Evolutionary conservation across 2,329 filamentous ascomycete genomes (phyloP).

Genomic region (Leptodontidium sp.): DNA sequence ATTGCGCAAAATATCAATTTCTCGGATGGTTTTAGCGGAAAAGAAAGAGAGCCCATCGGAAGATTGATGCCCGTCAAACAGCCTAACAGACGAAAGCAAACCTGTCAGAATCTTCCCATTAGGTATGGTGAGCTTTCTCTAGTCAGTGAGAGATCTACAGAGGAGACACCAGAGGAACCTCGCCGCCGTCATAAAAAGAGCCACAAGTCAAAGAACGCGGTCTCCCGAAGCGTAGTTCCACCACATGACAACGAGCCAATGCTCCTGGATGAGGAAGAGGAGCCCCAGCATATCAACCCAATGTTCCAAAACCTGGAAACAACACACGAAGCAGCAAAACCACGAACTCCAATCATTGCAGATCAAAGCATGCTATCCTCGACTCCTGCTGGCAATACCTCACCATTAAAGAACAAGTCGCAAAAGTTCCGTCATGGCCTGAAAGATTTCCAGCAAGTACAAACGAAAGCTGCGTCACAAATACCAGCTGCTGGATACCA

Average conservation of each 20-base stretch:
- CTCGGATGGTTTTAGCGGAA: slow-evolving; percentile 43
- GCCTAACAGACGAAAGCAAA: slow-evolving; percentile 10
- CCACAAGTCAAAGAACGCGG: neutral
- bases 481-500: neutral
- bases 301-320: neutral
- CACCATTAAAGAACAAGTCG: slow-evolving; percentile 9
- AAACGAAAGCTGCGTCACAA: neutral
- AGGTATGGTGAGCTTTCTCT: slow-evolving; percentile 27
- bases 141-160: slow-evolving; percentile 25
- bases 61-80: slow-evolving; percentile 35
- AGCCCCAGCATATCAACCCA: neutral
- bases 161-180: neutral
- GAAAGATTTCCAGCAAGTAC: neutral
- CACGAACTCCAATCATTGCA: neutral
- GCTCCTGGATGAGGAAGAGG: neutral
- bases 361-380: neutral
- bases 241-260: slow-evolving; percentile 4
- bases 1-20: slow-evolving; percentile 21
- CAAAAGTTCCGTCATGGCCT: neutral
- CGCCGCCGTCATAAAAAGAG: neutral
- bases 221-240: neutral
- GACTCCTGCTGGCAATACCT: slow-evolving; percentile 11
- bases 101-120: slow-evolving; percentile 9
- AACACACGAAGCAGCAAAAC: neutral
- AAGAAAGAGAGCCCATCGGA: slow-evolving; percentile 39